Percentiles rank a stretch among this genome's conserved stretches.
These are phyloP conservation scores for Strobilomyces confusus DNA, from an alignment of 768 basidiomycete species.

Conservation along the genomic window DNA sequence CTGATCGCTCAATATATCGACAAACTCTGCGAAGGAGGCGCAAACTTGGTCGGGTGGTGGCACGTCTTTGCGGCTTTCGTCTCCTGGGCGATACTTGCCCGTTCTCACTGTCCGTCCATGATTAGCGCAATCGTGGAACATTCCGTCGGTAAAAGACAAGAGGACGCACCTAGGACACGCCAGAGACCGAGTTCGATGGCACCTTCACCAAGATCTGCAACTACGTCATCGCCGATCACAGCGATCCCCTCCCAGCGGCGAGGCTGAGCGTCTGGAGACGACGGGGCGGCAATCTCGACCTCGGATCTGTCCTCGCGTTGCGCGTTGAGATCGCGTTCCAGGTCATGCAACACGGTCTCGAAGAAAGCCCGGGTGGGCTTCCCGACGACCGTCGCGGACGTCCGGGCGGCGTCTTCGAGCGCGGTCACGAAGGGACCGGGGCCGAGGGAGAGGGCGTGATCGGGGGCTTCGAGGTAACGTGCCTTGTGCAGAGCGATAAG, in stretches of 20 bases:
- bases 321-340: conserved; percentile 23
- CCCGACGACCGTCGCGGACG: conserved; percentile 53
- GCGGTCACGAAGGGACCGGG: conserved; percentile 68
- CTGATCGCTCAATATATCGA: conserved; percentile 39
- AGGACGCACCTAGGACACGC: conserved; percentile 54
- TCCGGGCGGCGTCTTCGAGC: conserved; percentile 51
- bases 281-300: background rate
- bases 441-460: conserved; percentile 52
- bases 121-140: background rate
- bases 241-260: conserved; percentile 27
- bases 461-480: conserved; percentile 44
- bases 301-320: background rate
- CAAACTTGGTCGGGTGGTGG: conserved; percentile 50
- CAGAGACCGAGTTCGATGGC: conserved; percentile 56
- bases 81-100: conserved; percentile 64
- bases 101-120: conserved; percentile 47
- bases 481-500: conserved; percentile 62
- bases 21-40: conserved; percentile 51
- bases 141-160: no score
- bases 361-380: conserved; percentile 54
- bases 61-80: conserved; percentile 41
- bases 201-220: conserved; percentile 65
- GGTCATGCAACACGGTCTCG: conserved; percentile 47
- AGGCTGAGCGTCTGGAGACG: background rate
- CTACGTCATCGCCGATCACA: conserved; percentile 64